Evolutionary conservation across 2,329 filamentous ascomycete genomes (phyloP).

Genomic region (Fusarium liriodendri): DNA sequence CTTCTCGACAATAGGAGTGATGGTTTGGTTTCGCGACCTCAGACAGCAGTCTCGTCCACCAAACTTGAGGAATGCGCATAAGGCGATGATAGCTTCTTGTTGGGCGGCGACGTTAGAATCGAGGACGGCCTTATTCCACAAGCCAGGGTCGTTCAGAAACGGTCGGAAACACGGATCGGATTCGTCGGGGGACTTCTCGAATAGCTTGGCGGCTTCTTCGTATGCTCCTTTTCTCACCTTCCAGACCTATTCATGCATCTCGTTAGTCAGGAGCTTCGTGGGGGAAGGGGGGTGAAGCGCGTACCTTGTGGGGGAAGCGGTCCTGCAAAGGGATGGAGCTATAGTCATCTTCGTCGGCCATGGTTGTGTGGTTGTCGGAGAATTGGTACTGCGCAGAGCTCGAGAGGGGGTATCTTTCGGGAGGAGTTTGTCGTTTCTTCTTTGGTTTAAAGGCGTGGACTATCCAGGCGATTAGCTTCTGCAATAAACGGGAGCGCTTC

Average conservation of each 20-base stretch:
- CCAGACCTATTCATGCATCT: slow-evolving; percentile 64
- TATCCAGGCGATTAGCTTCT: slow-evolving; percentile 48
- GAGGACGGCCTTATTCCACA: slow-evolving; percentile 93
- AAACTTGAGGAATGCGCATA: slow-evolving; percentile 93
- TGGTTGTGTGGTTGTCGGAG: slow-evolving; percentile 51
- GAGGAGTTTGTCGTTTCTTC: slow-evolving; percentile 24
- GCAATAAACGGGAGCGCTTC: slow-evolving; percentile 39
- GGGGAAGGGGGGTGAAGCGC: slow-evolving; percentile 13
- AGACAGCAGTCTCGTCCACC: slow-evolving; percentile 83
- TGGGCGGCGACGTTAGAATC: slow-evolving; percentile 98
- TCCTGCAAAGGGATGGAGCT: slow-evolving; percentile 82
- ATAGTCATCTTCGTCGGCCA: slow-evolving; percentile 91
- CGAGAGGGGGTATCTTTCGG: slow-evolving; percentile 39
- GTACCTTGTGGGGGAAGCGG: slow-evolving; percentile 84
- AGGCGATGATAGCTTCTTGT: slow-evolving; percentile 87
- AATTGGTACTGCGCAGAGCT: slow-evolving; percentile 31
- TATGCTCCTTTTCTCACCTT: slow-evolving; percentile 97
- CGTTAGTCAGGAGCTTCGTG: not conserved
- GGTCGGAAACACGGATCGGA: slow-evolving; percentile 86
- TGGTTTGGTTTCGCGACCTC: slow-evolving; percentile 80
- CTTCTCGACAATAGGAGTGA: slow-evolving; percentile 89
- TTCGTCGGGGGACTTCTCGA: slow-evolving; percentile 87
- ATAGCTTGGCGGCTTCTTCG: slow-evolving; percentile 89
- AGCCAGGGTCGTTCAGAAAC: slow-evolving; percentile 82
- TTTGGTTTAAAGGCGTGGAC: slow-evolving; percentile 38